A percentile compares a stretch with the other conserved stretches of the same genome.
Evolutionary conservation across 306 rosid genomes (phyloP).

Genomic region (Hylodesmum podocarpum): DNA sequence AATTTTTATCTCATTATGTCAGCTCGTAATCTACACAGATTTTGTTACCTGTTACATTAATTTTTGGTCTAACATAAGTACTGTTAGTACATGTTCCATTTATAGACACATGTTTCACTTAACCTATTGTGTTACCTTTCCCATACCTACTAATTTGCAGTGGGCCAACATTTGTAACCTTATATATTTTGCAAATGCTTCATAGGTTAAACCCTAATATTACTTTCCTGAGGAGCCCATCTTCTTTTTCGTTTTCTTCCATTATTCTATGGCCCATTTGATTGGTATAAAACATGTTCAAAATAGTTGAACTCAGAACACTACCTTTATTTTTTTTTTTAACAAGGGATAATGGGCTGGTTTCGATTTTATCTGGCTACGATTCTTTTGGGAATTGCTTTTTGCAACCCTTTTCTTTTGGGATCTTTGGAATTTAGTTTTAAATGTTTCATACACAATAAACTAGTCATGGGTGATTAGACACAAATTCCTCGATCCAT

Average conservation of each 20-base stretch:
- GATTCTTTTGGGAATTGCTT: background rate
- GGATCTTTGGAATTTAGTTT: no score
- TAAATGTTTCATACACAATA: no score
- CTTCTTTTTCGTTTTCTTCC: background rate
- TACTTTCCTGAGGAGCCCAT: background rate
- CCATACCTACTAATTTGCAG: background rate
- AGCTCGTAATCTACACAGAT: background rate
- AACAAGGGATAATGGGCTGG: background rate
- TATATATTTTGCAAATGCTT: background rate
- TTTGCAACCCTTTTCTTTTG: no score
- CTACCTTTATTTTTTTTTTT: no score
- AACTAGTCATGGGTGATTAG: no score
- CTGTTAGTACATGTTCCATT: background rate
- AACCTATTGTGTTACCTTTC: background rate
- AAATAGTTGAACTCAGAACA: background rate
- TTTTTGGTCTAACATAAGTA: background rate
- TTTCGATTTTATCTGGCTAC: background rate
- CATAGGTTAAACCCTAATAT: background rate
- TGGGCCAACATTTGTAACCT: background rate
- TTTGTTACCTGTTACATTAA: background rate
- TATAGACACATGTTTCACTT: background rate
- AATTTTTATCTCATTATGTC: slow-evolving; percentile 24
- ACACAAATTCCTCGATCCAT: no score
- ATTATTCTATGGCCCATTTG: background rate
- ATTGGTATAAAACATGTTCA: background rate